Base-by-base conservation (phyloP, 1,284 basidiomycete species). In the Puccinia polysora region DNA sequence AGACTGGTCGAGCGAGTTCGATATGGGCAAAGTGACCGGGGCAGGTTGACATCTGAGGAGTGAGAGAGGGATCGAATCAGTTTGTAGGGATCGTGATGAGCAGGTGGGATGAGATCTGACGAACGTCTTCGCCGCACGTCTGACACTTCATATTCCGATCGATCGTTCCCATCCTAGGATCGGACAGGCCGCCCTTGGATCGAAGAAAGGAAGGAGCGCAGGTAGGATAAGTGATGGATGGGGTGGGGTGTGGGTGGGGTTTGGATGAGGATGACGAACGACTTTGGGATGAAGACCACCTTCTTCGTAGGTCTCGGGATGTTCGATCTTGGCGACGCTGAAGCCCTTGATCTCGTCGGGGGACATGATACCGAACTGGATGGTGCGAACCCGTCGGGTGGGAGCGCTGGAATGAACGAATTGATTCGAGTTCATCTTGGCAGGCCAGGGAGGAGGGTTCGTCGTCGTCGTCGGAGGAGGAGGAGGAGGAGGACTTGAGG, bases 141-240 rank as follows among this genome's bases (percentile, higher is more conserved):
- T 97, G 93, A 81, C 96, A 98, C 84, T 98, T 98, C 84, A 96
- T 97, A 82, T 97, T 97, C 76, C 96, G 86, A 83, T 98, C 95
- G 81, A 97, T 97, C 38, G 82, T 99, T 59, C 96, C 96, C 88
- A 98, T 91, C 73, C 92, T 87, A 65, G 94, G 92, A 83, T 99
- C 96, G 86, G 96, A 96, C 77, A 98, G 84, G 74, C 96, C 96
- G 73, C 90, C 93, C 73, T 87, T 38, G 95, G 88, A 90, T 80
- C 88, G 90, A 79, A 87, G 89, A 76, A 49, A 65, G 73, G 25
- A 75, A 59, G 25, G 28, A 38, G 4, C 10, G 15, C 49, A 20
- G 32, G 30, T 40, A 36, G 15, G n/a, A 14, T n/a, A 28, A 14
- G 50, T 49, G 28, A n/a, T 8, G 34, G 30, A 3, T 63, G 63